Base-by-base conservation (phyloP, 371 early-diverging fungal genomes). In the Enteropsectra breve region DNA sequence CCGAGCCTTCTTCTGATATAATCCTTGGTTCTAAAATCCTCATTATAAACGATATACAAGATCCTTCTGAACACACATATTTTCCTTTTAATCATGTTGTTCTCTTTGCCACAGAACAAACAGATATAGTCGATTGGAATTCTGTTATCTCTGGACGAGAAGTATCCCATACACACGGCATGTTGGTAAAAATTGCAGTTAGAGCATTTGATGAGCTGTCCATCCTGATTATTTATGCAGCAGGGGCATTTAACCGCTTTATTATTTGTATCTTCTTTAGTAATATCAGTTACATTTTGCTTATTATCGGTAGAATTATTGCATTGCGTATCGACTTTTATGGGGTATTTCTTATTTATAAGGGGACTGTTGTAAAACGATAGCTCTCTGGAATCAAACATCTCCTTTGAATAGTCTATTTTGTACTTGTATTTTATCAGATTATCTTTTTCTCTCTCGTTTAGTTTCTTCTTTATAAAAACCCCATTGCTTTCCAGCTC, bases 81-180 rank as follows among this genome's bases (percentile, higher is more conserved):
- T 33, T 53, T 1, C 13, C 28, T 50, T 29, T 60, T 18, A 8
- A 2, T 15, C 23, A 56, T 61, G 32, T 38, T 64, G 28, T 26
- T 53, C 29, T 0, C 21, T 6, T 28, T 6, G 23, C 26, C 5
- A 28, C 72, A 72, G 2, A 53, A 48, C 11, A 53, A 33, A 26
- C 76, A 76, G n/a, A 33, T 57, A 43, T 47, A 69, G 6, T 45
- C 30, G 32, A 29, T 33, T 0, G 73, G 64, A 6, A 76, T 73
- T 63, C 76, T 63, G 40, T 57, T 73, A 50, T 76, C 76, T n/a
- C 23, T 56, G 33, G 68, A 69, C 26, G 40, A 48, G 46, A 74
- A 74, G 58, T 56, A 76, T 37, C 77, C 75, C 52, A 59, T 58
- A 37, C 77, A 76, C n/a, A 68, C 64, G 23, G 77, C 70, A 45